Evolutionary conservation across 306 rosid species (phyloP).

Genomic region (Lathyrus sativus): DNA sequence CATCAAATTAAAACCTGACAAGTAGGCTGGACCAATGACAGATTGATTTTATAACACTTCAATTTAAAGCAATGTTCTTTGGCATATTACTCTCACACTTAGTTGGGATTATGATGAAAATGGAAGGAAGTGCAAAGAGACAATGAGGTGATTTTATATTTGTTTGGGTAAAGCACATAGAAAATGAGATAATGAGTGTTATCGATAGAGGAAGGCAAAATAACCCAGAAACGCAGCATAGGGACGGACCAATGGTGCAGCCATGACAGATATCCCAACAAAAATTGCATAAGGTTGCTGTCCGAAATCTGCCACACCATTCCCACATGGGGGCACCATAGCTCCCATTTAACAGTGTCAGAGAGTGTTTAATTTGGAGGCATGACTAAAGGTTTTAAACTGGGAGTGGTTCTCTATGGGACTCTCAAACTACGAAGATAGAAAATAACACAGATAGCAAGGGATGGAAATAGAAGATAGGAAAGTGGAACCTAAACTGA

Average conservation of each 20-base stretch:
- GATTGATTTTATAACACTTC: slow-evolving; percentile 9
- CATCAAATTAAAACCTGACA: neutral
- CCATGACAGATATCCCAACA: neutral
- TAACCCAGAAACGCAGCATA: neutral
- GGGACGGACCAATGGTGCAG: neutral
- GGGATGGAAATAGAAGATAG: neutral
- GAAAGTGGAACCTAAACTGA: neutral
- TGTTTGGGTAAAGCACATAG: neutral
- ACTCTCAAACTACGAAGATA: neutral
- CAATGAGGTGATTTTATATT: neutral
- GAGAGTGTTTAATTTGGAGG: neutral
- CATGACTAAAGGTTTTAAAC: neutral
- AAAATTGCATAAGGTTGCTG: neutral
- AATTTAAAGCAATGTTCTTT: slow-evolving; percentile 1
- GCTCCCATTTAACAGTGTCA: neutral
- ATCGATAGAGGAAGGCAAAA: neutral
- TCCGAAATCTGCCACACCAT: neutral
- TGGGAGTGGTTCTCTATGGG: neutral
- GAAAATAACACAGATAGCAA: neutral
- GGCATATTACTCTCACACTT: neutral
- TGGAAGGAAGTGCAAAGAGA: neutral
- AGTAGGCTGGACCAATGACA: neutral
- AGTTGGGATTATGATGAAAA: neutral
- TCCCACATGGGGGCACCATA: neutral
- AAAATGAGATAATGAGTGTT: neutral